Conservation (phyloP, 345 rosid species). For the Sonneratia caseolaris region DNA sequence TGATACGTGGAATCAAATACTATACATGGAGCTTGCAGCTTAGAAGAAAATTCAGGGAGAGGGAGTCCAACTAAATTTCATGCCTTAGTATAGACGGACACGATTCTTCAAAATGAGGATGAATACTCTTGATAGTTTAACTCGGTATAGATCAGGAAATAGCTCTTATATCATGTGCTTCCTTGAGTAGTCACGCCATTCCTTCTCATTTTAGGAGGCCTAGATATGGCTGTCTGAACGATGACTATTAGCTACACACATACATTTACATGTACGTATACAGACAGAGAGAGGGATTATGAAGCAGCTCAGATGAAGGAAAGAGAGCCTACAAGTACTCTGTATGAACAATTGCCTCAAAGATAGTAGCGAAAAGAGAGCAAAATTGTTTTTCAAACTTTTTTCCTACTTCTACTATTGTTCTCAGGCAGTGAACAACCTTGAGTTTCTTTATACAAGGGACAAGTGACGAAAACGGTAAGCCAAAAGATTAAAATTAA, state of each 20-base stretch:
- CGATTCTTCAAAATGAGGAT: not conserved
- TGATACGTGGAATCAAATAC: constrained; percentile 56
- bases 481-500: not conserved
- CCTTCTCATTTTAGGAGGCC: too few relatives aligned
- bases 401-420: not conserved
- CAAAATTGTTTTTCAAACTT: not conserved
- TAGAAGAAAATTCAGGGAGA: not conserved
- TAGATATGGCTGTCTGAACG: too few relatives aligned
- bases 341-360: not conserved
- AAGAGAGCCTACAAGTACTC: too few relatives aligned
- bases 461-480: constrained; percentile 3
- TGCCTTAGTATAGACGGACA: not conserved
- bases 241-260: too few relatives aligned
- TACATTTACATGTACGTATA: too few relatives aligned
- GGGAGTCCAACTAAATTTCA: not conserved
- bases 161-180: not conserved
- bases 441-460: constrained; percentile 25
- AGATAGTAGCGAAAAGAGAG: not conserved
- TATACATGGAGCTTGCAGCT: constrained; percentile 28
- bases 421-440: constrained; percentile 11
- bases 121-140: not conserved
- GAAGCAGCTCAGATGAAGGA: too few relatives aligned
- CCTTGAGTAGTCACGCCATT: not conserved
- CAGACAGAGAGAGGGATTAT: too few relatives aligned
- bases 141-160: not conserved